Evolutionary conservation across 768 basidiomycete genomes (phyloP).

Genomic region (Coprinopsis cinerea): DNA sequence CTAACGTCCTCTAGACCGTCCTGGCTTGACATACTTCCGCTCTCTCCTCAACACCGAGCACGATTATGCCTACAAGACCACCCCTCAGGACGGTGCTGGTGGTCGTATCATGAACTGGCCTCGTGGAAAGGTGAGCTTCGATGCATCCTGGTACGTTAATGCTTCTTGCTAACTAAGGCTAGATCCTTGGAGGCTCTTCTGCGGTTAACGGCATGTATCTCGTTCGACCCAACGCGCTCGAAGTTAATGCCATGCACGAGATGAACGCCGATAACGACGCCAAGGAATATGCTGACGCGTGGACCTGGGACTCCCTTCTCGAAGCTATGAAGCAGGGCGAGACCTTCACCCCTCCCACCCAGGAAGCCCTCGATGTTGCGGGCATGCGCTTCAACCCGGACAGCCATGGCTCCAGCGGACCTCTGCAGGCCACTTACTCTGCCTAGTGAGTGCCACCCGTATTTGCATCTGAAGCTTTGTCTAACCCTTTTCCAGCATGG

Average conservation of each 20-base stretch:
- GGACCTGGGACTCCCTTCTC: conserved; percentile 45
- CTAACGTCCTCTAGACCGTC: conserved; percentile 32
- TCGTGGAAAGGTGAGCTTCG: conserved; percentile 45
- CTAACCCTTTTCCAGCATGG: conserved; percentile 38
- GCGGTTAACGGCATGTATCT: conserved; percentile 69
- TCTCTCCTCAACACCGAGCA: conserved; percentile 41
- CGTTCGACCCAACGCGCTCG: conserved; percentile 45
- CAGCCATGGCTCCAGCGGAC: conserved; percentile 49
- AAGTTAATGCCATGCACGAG: conserved; percentile 43
- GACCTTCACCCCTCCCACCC: conserved; percentile 47
- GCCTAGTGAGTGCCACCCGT: conserved; percentile 46
- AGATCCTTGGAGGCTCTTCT: conserved; percentile 63
- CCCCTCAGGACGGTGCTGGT: conserved; percentile 37
- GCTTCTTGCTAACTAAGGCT: background rate
- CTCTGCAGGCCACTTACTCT: conserved; percentile 37
- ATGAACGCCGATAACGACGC: conserved; percentile 33
- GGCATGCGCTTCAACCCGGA: conserved; percentile 39
- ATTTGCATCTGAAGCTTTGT: background rate
- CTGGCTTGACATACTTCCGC: conserved; percentile 46
- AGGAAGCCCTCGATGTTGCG: conserved; percentile 30
- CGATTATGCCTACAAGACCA: conserved; percentile 52
- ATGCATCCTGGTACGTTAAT: background rate
- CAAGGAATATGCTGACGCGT: conserved; percentile 29
- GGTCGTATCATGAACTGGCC: conserved; percentile 48
- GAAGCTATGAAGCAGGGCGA: conserved; percentile 46